Conservation (phyloP, 352 stramenopile genomes). For the Peronospora belbahrii region DNA sequence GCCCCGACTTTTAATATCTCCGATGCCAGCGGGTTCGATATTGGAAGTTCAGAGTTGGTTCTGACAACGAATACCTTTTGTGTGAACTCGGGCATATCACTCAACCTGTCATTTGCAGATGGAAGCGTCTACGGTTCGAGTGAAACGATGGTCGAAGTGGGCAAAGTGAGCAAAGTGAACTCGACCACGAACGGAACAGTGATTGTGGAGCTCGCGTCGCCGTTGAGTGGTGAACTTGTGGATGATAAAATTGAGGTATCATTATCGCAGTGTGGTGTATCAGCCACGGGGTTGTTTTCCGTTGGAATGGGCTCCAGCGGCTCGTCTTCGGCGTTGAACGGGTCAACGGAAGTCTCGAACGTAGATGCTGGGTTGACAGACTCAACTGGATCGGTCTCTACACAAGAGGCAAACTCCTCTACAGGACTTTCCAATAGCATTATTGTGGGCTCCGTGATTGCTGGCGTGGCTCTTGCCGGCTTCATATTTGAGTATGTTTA, state of each 20-base stretch:
- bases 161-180: slow-evolving; percentile 31
- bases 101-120: slow-evolving; percentile 27
- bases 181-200: slow-evolving; percentile 38
- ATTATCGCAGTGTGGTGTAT: slow-evolving; percentile 44
- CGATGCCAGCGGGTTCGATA: slow-evolving; percentile 23
- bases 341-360: slow-evolving; percentile 8
- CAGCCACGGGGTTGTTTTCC: slow-evolving; percentile 13
- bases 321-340: slow-evolving; percentile 14
- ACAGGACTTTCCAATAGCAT: slow-evolving; percentile 64
- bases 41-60: slow-evolving; percentile 29
- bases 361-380: slow-evolving; percentile 5
- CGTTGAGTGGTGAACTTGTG: slow-evolving; percentile 25
- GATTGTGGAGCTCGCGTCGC: slow-evolving; percentile 28
- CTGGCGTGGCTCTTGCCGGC: slow-evolving; percentile 43
- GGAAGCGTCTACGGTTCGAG: slow-evolving; percentile 4
- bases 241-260: slow-evolving; percentile 30
- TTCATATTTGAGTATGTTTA: slow-evolving; percentile 67
- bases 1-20: slow-evolving; percentile 36
- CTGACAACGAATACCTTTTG: slow-evolving; percentile 42
- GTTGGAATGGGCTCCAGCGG: slow-evolving; percentile 12
- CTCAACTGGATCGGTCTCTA: slow-evolving; percentile 25
- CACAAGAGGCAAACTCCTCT: slow-evolving; percentile 36
- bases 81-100: slow-evolving; percentile 18
- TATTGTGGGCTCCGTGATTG: slow-evolving; percentile 66
- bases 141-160: slow-evolving; percentile 15